These are phyloP conservation scores for Fraxinus angustifolia DNA, from an alignment of 305 asterid genomes.

Conservation along the genomic window DNA sequence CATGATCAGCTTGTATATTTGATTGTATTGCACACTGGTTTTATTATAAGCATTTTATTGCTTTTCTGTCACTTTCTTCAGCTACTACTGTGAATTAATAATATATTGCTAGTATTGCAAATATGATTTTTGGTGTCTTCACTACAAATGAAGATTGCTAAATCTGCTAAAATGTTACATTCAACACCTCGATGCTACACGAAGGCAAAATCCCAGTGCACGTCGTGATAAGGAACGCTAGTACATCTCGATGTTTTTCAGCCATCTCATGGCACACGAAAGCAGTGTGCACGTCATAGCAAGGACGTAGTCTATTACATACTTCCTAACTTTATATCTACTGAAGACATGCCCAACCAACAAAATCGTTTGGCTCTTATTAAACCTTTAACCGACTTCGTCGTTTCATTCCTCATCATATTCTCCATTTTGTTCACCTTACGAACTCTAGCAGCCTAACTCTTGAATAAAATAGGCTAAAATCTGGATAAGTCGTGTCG, in stretches of 20 bases:
- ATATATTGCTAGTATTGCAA: not conserved
- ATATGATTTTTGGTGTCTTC: not conserved
- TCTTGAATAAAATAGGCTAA: not conserved
- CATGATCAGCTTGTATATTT: not conserved
- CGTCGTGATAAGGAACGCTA: not conserved
- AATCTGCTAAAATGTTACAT: not conserved
- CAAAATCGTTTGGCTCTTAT: not conserved
- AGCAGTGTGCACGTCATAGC: not conserved
- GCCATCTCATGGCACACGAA: not conserved
- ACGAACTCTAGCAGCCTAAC: not conserved
- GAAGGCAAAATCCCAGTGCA: not conserved
- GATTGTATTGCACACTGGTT: not conserved
- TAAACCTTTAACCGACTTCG: not conserved
- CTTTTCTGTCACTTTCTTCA: not conserved
- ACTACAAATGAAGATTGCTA: not conserved
- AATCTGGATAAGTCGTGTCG: not conserved
- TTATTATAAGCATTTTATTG: not conserved
- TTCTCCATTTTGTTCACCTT: not conserved
- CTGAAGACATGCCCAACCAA: not conserved
- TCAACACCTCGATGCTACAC: not conserved
- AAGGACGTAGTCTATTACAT: not conserved
- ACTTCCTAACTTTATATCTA: not conserved
- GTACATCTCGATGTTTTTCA: not conserved
- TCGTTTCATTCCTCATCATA: not conserved
- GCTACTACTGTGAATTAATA: not conserved